phyloP scores from a whole-genome alignment of 805 yeast genomes.

The Pichia heedii region DNA sequence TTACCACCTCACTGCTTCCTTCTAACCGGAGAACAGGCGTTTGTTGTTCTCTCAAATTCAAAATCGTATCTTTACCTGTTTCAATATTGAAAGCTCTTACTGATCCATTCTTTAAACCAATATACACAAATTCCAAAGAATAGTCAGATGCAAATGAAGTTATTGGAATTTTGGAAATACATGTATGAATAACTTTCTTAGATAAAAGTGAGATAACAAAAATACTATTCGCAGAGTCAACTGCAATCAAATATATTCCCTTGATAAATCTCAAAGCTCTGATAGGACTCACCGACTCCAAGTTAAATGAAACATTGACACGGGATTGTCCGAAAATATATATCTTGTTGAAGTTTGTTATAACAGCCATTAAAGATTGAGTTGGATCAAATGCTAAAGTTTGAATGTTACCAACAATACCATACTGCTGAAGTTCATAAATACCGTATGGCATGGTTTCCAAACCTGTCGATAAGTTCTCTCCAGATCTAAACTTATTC shows the following conservation, averaged over 20 bases:
- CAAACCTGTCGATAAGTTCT: conserved; percentile 25
- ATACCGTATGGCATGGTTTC: conserved; percentile 22
- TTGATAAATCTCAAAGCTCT: conserved; percentile 57
- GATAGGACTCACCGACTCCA: conserved; percentile 43
- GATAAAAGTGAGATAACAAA: conserved; percentile 63
- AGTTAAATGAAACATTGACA: conserved; percentile 58
- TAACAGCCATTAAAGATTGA: conserved; percentile 76
- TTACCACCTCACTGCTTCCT: conserved; percentile 43
- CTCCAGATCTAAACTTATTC: conserved; percentile 12
- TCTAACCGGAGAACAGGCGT: conserved; percentile 49
- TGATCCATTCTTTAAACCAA: conserved; percentile 75
- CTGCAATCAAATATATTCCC: conserved; percentile 71
- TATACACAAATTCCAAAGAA: conserved; percentile 72
- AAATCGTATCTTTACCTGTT: conserved; percentile 56
- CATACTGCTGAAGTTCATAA: conserved; percentile 35
- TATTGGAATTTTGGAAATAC: conserved; percentile 57
- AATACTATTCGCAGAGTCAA: conserved; percentile 53
- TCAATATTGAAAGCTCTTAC: conserved; percentile 73
- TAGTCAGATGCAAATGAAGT: conserved; percentile 74
- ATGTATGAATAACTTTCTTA: conserved; percentile 49
- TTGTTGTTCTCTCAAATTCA: conserved; percentile 65
- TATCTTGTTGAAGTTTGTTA: conserved; percentile 61
- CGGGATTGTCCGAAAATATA: conserved; percentile 79
- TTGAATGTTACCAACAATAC: conserved; percentile 55
- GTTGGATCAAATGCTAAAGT: conserved; percentile 79